These are phyloP conservation scores for Lentinula aciculospora DNA, from an alignment of 768 basidiomycete genomes.

Conservation along the genomic window DNA sequence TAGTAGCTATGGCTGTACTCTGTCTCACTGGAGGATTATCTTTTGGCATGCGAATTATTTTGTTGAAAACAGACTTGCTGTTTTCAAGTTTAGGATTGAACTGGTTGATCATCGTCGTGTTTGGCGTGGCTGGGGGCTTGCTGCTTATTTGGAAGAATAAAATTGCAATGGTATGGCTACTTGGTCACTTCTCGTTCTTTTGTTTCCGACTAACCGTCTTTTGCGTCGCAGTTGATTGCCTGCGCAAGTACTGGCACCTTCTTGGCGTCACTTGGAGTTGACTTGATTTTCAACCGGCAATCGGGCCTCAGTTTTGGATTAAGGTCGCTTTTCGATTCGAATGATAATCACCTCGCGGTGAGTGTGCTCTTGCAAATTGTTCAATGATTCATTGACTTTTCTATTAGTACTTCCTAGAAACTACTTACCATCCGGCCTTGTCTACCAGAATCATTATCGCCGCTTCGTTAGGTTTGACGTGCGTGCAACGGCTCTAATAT, in stretches of 20 bases:
- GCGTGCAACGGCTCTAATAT: conserved; percentile 19
- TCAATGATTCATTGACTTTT: not conserved
- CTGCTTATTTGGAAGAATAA: conserved; percentile 40
- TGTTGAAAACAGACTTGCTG: conserved; percentile 47
- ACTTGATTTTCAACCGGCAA: conserved; percentile 53
- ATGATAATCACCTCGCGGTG: conserved; percentile 50
- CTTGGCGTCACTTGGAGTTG: conserved; percentile 47
- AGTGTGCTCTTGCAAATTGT: conserved; percentile 13
- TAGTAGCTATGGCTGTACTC: conserved; percentile 39
- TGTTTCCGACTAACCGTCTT: not conserved
- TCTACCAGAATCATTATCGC: conserved; percentile 46
- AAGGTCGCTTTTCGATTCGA: conserved; percentile 58
- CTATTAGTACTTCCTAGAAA: conserved; percentile 38
- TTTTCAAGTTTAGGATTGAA: conserved; percentile 32
- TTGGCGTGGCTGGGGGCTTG: conserved; percentile 36
- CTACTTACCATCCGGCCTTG: conserved; percentile 45
- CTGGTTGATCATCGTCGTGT: conserved; percentile 47
- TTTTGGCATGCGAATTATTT: conserved; percentile 46
- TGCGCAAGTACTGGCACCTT: conserved; percentile 62
- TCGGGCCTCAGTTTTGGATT: conserved; percentile 59
- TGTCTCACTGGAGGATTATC: conserved; percentile 53
- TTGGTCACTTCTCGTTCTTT: not conserved
- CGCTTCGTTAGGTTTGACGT: conserved; percentile 53
- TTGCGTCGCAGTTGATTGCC: conserved; percentile 29
- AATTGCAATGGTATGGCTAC: conserved; percentile 43